Base-by-base conservation (phyloP, 805 yeast species). In the Hanseniaspora lindneri region DNA sequence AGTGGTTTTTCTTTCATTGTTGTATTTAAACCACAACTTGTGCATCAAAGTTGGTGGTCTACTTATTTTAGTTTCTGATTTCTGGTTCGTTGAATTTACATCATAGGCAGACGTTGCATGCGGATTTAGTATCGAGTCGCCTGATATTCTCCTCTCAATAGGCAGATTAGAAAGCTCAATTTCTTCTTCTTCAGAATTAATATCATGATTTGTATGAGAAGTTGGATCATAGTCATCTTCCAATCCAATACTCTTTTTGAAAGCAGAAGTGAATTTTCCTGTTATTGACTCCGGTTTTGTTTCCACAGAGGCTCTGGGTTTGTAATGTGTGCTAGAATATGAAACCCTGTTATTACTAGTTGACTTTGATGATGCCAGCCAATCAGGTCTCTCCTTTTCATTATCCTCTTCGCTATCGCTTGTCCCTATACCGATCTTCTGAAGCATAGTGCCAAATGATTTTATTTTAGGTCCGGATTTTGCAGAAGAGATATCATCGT, bases 191-290 rank as follows among this genome's bases (percentile, higher is more conserved):
- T n/a, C n/a, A n/a, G n/a, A n/a, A 36, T 44, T 3, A 14, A 16
- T 7, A 9, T 20, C 39, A 9, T 35, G 16, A 20, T 35, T 11
- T 13, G 5, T 4, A 16, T 20, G 17, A 10, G 41, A 28, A 23
- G 27, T 29, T 8, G 37, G 42, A 17, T 44, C 42, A 30, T 36
- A 44, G 3, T 28, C 27, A 3, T 36, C 42, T n/a, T 44, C 48
- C 25, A 44, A 29, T 2, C 48, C 48, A 28, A 44, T 29, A 9
- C 42, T 13, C 32, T 30, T 44, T 37, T 44, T 44, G n/a, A 44
- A 35, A 24, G 33, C 48, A 36, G 48, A 44, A 8, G 48, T 11
- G 6, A 44, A 16, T 17, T 44, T 44, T n/a, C 42, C 48, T 11
- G 42, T 28, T 11, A 44, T 14, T 3, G 48, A 44, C 13, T 44